Evolutionary conservation across 371 early-diverging fungal species (phyloP).

Genomic region (Mucor saturninus): DNA sequence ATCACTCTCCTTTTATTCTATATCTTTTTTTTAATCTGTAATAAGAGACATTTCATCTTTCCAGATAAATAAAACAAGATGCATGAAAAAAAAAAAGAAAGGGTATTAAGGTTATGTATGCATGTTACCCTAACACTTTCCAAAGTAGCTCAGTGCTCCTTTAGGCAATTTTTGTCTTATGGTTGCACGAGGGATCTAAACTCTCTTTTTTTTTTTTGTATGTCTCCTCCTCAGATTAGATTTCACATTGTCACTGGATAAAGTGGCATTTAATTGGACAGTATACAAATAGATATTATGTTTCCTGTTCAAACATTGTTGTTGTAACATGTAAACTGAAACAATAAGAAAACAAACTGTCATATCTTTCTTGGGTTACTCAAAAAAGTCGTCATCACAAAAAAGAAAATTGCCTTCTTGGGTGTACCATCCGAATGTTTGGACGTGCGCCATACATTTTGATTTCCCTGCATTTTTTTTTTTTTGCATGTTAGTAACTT

Average conservation of each 20-base stretch:
- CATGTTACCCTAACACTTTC: slow-evolving; percentile 7
- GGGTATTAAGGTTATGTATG: slow-evolving; percentile 1
- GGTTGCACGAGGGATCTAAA: slow-evolving; percentile 4
- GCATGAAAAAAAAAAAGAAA: neutral
- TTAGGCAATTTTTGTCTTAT: neutral
- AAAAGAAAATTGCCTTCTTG: slow-evolving; percentile 6
- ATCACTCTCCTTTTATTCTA: neutral
- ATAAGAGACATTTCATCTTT: neutral
- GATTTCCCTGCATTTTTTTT: slow-evolving; percentile 1
- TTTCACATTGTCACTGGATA: no score
- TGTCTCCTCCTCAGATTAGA: no score
- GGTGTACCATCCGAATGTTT: neutral
- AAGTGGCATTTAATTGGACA: no score
- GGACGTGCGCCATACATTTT: neutral
- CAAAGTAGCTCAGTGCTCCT: slow-evolving; percentile 10
- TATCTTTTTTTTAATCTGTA: neutral
- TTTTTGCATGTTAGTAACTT: no score
- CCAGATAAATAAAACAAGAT: neutral
- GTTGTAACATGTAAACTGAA: neutral
- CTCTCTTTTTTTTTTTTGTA: neutral
- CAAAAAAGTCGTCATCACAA: neutral
- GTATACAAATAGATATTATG: no score
- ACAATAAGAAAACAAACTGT: neutral
- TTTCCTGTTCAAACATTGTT: neutral
- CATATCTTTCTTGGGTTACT: neutral